Percentiles rank a stretch among this genome's conserved stretches.
These are phyloP conservation scores for Ustilago bromivora DNA, from an alignment of 1,284 basidiomycete species.

Conservation along the genomic window DNA sequence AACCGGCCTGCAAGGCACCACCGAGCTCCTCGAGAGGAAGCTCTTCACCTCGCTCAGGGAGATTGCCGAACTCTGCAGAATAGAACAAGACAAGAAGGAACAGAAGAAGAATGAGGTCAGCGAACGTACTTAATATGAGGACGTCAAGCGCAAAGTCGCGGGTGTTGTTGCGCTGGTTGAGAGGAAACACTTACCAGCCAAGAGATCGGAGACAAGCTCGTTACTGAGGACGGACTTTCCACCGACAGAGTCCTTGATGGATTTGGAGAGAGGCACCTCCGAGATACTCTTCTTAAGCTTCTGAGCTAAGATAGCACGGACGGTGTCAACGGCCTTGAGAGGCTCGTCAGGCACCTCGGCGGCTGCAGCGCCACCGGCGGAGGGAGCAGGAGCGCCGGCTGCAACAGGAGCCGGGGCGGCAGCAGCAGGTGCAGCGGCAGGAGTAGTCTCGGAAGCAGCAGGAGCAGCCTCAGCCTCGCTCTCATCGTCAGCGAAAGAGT, in stretches of 20 bases:
- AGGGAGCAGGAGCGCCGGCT: conserved; percentile 72
- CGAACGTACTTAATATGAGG: conserved; percentile 14
- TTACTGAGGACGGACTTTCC: conserved; percentile 98
- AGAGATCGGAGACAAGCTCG: conserved; percentile 90
- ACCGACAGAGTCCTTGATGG: conserved; percentile 97
- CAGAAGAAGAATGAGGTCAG: conserved; percentile 41
- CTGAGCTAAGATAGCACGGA: conserved; percentile 90
- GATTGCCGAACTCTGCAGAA: conserved; percentile 66
- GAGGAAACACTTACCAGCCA: conserved; percentile 70
- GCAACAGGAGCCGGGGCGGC: conserved; percentile 72
- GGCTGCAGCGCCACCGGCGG: conserved; percentile 73
- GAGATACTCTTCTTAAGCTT: conserved; percentile 95
- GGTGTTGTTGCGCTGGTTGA: conserved; percentile 8
- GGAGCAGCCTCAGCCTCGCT: conserved; percentile 70
- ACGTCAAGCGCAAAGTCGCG: background rate
- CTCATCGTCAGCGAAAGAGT: conserved; percentile 91
- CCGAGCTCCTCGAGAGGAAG: conserved; percentile 90
- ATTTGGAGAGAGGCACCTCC: conserved; percentile 91
- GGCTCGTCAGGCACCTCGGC: conserved; percentile 87
- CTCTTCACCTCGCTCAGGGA: conserved; percentile 96
- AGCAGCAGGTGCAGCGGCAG: conserved; percentile 67
- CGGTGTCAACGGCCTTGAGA: conserved; percentile 89
- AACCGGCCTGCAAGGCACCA: conserved; percentile 83
- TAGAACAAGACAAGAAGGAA: background rate
- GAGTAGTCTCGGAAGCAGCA: conserved; percentile 71